phyloP scores from a whole-genome alignment of 108 stramenopile species.

The Cyclotella atomus region DNA sequence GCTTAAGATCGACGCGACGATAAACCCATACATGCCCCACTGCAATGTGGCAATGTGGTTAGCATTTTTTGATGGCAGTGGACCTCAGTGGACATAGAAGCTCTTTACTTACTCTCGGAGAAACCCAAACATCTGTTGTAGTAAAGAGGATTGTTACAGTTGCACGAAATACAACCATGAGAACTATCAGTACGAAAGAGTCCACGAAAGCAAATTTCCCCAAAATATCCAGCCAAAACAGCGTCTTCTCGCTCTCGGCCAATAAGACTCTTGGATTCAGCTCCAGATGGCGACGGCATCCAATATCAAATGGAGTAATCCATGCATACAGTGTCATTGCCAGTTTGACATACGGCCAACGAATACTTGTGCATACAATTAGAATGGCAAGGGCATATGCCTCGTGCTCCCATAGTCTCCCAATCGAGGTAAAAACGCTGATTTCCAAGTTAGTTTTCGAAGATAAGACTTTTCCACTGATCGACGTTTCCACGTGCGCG shows the following conservation, averaged over 20 bases:
- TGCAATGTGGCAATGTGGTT: not conserved
- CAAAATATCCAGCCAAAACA: not conserved
- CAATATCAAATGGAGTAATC: not conserved
- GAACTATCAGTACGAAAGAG: not conserved
- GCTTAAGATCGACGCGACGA: not conserved
- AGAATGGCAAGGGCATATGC: slow-evolving; percentile 1
- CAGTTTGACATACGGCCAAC: slow-evolving; percentile 2
- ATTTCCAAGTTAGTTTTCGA: not conserved
- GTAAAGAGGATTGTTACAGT: not conserved
- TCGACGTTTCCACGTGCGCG: not conserved
- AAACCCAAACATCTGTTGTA: not conserved
- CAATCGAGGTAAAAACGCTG: not conserved
- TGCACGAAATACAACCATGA: not conserved
- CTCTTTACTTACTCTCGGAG: not conserved
- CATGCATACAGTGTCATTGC: slow-evolving; percentile 2
- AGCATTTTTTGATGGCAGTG: not conserved
- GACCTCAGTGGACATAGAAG: not conserved
- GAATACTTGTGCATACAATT: not conserved
- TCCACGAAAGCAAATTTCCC: slow-evolving; percentile 8
- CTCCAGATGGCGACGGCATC: slow-evolving; percentile 4
- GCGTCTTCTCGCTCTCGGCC: slow-evolving; percentile 1
- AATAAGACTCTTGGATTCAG: not conserved
- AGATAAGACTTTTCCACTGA: not conserved
- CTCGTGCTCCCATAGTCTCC: not conserved
- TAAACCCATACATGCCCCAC: slow-evolving; percentile 2